A percentile compares a stretch with the other conserved stretches of the same genome.
phyloP scores from a whole-genome alignment of 768 basidiomycete species.

The Cystobasidium onofrii region DNA sequence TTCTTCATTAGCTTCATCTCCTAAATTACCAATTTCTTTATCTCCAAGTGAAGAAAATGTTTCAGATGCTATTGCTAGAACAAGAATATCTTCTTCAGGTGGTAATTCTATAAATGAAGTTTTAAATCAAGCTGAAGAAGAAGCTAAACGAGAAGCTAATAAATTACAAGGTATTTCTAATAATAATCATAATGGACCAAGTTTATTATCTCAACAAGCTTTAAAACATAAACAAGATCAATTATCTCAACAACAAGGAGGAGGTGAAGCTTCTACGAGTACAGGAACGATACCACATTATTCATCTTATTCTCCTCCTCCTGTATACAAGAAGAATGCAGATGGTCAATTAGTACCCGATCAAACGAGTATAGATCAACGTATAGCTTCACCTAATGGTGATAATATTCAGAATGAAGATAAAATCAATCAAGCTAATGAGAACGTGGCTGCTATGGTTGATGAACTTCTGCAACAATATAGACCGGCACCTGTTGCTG shows the following conservation, averaged over 20 bases:
- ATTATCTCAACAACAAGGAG: background rate
- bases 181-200: background rate
- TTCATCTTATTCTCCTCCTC: conserved; percentile 2
- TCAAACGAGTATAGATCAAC: background rate
- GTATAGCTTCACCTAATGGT: background rate
- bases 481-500: conserved; percentile 45
- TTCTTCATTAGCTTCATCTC: background rate
- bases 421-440: background rate
- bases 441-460: conserved; percentile 15
- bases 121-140: conserved; percentile 2
- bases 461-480: conserved; percentile 7
- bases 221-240: background rate
- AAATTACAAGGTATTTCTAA: background rate
- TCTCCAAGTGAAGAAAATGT: conserved; percentile 2
- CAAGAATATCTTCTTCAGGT: background rate
- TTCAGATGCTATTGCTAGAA: conserved; percentile 1
- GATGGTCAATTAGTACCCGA: background rate
- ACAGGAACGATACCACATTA: background rate
- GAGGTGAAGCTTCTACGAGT: background rate
- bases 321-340: background rate
- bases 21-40: background rate
- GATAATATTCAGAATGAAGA: background rate
- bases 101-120: conserved; percentile 6
- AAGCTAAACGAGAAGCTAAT: conserved; percentile 8
- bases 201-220: conserved; percentile 15